Evolutionary conservation across 2,329 filamentous ascomycete species (phyloP), one percentile per base, ranked within the genome.

Genomic region (Phialophora macrospora): DNA sequence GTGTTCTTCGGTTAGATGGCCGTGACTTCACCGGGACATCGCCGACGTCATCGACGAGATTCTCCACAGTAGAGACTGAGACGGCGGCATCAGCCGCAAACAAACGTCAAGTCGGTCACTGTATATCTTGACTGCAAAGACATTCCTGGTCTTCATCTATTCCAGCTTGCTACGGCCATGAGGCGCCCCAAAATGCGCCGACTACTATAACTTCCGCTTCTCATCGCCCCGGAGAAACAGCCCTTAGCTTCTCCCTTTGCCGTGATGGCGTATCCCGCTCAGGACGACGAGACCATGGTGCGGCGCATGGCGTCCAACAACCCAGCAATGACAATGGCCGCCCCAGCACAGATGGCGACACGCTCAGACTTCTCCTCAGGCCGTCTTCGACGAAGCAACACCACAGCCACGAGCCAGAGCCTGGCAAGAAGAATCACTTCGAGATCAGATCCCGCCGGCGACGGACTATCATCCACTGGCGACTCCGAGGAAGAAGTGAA

Each of bases 251-350:
- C 20, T 7, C 14, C 38, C 17, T 14, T 51, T 22, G 24, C 28
- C 52, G 22, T 28, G 28, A 55, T 55, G 52, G 26, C 52, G 22
- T n/a, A 12, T 34, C 28, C 28, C 52, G 17, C 52, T 20, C 12
- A 32, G 34, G 26, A 55, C 38, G 38, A 48, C 41, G 38, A 59
- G 38, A 24, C 22, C 38, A 48, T 11, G 56, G 54, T 70, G 28
- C 38, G 65, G 32, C 68, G 68, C 9, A 55, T 71, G 5, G 70
- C 70, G 4, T 67, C 67, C 61, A 71, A 71, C 68, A 72, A 72
- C 48, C 70, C 70, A n/a, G 68, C 70, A 38, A 69, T 72, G 67
- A 70, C 70, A 4, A 30, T 68, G 30, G 63, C 67, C 4, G 62
- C 67, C n/a, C 48, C 62, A n/a, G 24, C 46, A 17, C 52, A 64